Evolutionary conservation across 441 rosid genomes (phyloP), one percentile per base, ranked within the genome.

Genomic region (Iberis amara): DNA sequence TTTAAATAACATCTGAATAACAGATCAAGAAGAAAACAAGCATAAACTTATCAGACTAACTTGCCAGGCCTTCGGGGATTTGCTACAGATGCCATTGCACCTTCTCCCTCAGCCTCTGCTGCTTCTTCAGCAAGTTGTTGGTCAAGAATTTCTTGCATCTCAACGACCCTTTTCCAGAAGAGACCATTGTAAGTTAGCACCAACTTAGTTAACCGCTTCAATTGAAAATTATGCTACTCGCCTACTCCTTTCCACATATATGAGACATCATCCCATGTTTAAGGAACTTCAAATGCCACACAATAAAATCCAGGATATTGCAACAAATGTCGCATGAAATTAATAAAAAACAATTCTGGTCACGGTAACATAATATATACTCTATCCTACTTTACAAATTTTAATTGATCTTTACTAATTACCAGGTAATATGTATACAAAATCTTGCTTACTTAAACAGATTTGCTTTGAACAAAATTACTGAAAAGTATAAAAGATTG

Each of bases 121-220:
- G 95, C 99, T 71, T 94, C 99, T 74, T 94, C 99, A 47, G 97
- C 95, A 66, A 94, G 75, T 75, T 94, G 95, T 62, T 89, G 85
- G 68, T 94, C 99, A 68, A 86, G 85, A 68, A 94, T 94, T 80
- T 94, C 99, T 83, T 94, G 99, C 97, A 85, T 94, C 73, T 94
- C 99, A 65, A 94, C 96, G 59, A 94, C 97, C 81, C 99, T 94
- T 59, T 52, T 68, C 48, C 14, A 51, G 46, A 57, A 30, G 36
- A 33, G 51, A 47, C 30, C 39, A 66, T 39, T 15, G 39, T 12
- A 60, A 68, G 30, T 55, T 50, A 53, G 15, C 30, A 49, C 11
- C 54, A 49, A 45, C 37, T 35, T 47, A 21, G 10, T n/a, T n/a
- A n/a, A n/a, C n/a, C n/a, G n/a, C n/a, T n/a, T n/a, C n/a, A n/a